These are phyloP conservation scores for Lanmaoa pseudosensibilis DNA, from an alignment of 768 basidiomycete species.

Conservation along the genomic window DNA sequence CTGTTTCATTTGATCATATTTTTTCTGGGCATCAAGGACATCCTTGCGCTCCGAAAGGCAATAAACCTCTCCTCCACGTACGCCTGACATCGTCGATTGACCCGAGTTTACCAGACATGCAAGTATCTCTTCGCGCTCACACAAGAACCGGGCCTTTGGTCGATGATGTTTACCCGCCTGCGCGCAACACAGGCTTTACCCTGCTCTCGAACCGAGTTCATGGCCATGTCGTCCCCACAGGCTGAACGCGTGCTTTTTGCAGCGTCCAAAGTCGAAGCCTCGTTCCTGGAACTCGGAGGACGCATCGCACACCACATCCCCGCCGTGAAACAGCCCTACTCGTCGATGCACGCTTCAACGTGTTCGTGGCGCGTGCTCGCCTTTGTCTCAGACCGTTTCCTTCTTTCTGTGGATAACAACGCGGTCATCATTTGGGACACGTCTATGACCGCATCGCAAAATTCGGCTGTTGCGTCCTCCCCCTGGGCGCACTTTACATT, in stretches of 20 bases:
- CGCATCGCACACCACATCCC: neutral
- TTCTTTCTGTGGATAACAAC: conserved; percentile 16
- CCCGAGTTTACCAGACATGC: conserved; percentile 23
- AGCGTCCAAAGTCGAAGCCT: conserved; percentile 14
- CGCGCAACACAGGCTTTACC: conserved; percentile 16
- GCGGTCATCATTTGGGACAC: conserved; percentile 19
- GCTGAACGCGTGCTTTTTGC: conserved; percentile 16
- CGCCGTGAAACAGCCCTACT: neutral
- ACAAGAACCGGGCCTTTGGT: conserved; percentile 20
- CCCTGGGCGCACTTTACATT: conserved; percentile 14
- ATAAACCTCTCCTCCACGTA: neutral
- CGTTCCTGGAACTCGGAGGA: conserved; percentile 18
- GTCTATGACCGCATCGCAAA: neutral
- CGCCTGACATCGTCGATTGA: neutral
- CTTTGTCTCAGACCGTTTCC: conserved; percentile 23
- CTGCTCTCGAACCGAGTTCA: conserved; percentile 13
- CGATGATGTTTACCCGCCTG: conserved; percentile 10
- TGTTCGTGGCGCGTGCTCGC: conserved; percentile 10
- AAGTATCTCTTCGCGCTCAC: conserved; percentile 19
- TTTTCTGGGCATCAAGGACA: conserved; percentile 14
- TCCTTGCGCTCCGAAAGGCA: conserved; percentile 22
- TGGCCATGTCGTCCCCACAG: conserved; percentile 6
- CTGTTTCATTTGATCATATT: conserved; percentile 13
- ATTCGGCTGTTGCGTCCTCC: neutral
- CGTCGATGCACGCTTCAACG: neutral